A percentile compares a stretch with the other conserved stretches of the same genome.
Conservation (phyloP, 805 yeast species). For the Candida quercuum region DNA sequence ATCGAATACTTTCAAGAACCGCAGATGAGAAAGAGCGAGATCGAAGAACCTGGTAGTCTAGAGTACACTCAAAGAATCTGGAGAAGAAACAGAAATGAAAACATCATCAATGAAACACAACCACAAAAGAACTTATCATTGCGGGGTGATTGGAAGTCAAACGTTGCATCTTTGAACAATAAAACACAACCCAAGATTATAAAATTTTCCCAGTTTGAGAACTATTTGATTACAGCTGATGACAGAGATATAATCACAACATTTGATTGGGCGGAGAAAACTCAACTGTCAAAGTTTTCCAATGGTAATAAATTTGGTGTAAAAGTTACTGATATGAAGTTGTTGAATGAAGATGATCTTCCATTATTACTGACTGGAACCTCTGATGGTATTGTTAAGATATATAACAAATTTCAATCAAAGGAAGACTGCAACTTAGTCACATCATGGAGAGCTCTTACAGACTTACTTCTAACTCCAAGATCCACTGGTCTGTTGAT, state of each 20-base stretch:
- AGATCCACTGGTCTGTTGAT: slow-evolving; percentile 77
- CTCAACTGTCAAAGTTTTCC: slow-evolving; percentile 61
- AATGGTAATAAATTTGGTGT: slow-evolving; percentile 87
- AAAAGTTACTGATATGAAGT: slow-evolving; percentile 77
- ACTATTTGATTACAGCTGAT: slow-evolving; percentile 72
- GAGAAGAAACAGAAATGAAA: slow-evolving; percentile 87
- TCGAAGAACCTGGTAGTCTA: slow-evolving; percentile 89
- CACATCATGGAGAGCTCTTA: slow-evolving; percentile 89
- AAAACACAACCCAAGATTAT: slow-evolving; percentile 75
- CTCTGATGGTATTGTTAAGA: slow-evolving; percentile 88
- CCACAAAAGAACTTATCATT: slow-evolving; percentile 80
- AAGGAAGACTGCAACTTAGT: slow-evolving; percentile 52
- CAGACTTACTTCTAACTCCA: slow-evolving; percentile 77
- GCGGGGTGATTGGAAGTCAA: slow-evolving; percentile 79
- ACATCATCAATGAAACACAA: slow-evolving; percentile 83
- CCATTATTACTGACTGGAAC: slow-evolving; percentile 85
- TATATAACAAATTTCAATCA: slow-evolving; percentile 72
- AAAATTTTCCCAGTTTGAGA: slow-evolving; percentile 87
- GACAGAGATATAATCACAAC: slow-evolving; percentile 78
- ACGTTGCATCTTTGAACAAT: slow-evolving; percentile 55
- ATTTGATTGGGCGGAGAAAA: slow-evolving; percentile 77
- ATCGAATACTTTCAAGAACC: slow-evolving; percentile 95
- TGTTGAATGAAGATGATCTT: slow-evolving; percentile 87
- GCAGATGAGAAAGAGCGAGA: slow-evolving; percentile 78
- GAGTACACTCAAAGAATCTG: slow-evolving; percentile 78